Evolutionary conservation across 2,329 filamentous ascomycete species (phyloP), one percentile per base, ranked within the genome.

Genomic region (Penicillium occitanis): DNA sequence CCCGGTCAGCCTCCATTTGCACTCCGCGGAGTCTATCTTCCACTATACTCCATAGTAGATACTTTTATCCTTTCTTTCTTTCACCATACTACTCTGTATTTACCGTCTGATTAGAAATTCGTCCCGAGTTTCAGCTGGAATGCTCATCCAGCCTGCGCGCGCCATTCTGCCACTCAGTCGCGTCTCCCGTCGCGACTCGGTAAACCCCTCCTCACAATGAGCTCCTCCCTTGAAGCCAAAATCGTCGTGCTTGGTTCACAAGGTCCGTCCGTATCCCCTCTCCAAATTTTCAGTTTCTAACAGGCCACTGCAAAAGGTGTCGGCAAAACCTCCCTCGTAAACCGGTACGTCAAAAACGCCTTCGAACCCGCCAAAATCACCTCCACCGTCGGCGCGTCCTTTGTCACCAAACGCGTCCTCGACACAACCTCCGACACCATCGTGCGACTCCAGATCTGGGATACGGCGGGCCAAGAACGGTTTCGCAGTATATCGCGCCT

Each of bases 371-470:
- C 79, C 35, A 72, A 75, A 50, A 78, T 79, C 68, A 76, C 80
- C 63, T 90, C 88, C 5, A 93, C 91, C n/a, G 88, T 93, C 66
- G 91, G 91, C 75, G 91, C 91, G 33, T 91, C 88, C 74, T 93
- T 93, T 78, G 83, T 92, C 76, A 91, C 91, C 51, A 93, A 93
- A 80, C 87, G 89, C 73, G 89, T 93, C 67, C 84, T 91, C 70
- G 93, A 97, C 79, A 88, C 87, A 68, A 91, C 97, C 76, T 91
- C 90, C 25, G 91, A 94, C 73, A 95, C 92, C 1, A 85, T 91
- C 28, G 92, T 97, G 42, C 88, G 93, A n/a, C 84, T 97, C 44
- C 93, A 97, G 75, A 96, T 97, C 71, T 97, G 93, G 93, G 93
- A 97, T 76, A 97, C 93, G 40, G 92, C 94, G 66, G 94, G 94